phyloP scores from a whole-genome alignment of 176 grass and related monocot genomes.

The Raddia guianensis region DNA sequence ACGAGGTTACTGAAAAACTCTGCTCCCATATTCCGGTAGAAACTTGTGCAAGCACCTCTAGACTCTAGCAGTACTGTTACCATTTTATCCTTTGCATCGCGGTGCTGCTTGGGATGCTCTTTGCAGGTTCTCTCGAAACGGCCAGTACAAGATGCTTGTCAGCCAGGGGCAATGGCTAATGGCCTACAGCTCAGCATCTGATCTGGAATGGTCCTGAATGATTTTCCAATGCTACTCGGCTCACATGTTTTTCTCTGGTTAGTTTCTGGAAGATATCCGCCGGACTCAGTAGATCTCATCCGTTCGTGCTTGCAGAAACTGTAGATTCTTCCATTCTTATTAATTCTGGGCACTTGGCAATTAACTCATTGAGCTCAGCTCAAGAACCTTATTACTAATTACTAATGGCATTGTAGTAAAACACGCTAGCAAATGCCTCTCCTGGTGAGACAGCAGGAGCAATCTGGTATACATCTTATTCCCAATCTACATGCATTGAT shows the following conservation, averaged over 20 bases:
- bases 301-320: background rate
- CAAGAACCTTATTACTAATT: background rate
- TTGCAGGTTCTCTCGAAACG: conserved; percentile 16
- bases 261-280: conserved; percentile 9
- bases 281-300: background rate
- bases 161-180: background rate
- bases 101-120: conserved; percentile 17
- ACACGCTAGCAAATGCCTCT: conserved; percentile 20
- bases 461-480: conserved; percentile 28
- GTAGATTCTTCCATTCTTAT: background rate
- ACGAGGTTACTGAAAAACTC: background rate
- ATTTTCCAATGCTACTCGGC: background rate
- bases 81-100: conserved; percentile 19
- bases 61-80: background rate
- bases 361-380: background rate
- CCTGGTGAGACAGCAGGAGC: background rate
- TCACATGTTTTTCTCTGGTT: conserved; percentile 10
- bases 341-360: background rate
- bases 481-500: background rate
- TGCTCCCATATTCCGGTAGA: background rate
- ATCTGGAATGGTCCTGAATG: conserved; percentile 32
- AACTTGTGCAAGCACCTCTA: conserved; percentile 4
- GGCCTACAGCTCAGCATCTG: background rate
- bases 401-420: background rate
- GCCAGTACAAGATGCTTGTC: conserved; percentile 1